phyloP scores from a whole-genome alignment of 352 stramenopile genomes.

The Elongisporangium anandrum region DNA sequence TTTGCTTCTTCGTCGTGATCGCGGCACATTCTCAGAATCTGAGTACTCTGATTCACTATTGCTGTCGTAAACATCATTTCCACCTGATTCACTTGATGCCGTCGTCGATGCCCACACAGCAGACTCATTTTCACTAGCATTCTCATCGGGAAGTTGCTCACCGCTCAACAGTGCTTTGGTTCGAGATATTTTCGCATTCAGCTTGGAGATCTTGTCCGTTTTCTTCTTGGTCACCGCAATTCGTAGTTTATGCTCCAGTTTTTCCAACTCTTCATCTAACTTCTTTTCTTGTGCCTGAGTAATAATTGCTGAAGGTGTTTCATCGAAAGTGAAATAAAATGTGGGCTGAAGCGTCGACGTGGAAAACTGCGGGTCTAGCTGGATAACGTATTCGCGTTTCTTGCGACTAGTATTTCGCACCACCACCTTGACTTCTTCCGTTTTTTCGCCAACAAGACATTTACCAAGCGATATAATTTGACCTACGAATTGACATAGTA shows the following conservation, averaged over 20 bases:
- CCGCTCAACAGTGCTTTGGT: slow-evolving; percentile 76
- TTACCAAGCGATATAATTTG: slow-evolving; percentile 84
- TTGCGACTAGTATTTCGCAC: slow-evolving; percentile 87
- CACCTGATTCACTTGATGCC: slow-evolving; percentile 20
- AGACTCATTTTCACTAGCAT: slow-evolving; percentile 27
- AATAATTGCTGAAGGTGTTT: slow-evolving; percentile 76
- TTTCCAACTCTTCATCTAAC: slow-evolving; percentile 86
- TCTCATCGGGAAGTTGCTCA: slow-evolving; percentile 59
- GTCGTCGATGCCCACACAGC: slow-evolving; percentile 21
- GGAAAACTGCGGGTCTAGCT: slow-evolving; percentile 73
- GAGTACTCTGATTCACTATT: slow-evolving; percentile 87
- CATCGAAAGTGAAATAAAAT: slow-evolving; percentile 82
- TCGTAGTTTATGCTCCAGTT: slow-evolving; percentile 86
- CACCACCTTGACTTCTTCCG: slow-evolving; percentile 79
- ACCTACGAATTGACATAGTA: slow-evolving; percentile 23
- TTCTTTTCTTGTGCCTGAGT: slow-evolving; percentile 90
- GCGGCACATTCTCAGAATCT: slow-evolving; percentile 47
- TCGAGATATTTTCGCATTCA: slow-evolving; percentile 80
- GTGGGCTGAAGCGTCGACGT: slow-evolving; percentile 58
- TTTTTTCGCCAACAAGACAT: slow-evolving; percentile 80
- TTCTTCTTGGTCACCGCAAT: slow-evolving; percentile 90
- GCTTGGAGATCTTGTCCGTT: slow-evolving; percentile 79
- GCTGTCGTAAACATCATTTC: slow-evolving; percentile 67
- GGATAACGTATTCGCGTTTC: slow-evolving; percentile 85
- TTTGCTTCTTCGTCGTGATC: slow-evolving; percentile 20